Conservation (phyloP, 495 filamentous ascomycete genomes). For the Penicillium maclennaniae region DNA sequence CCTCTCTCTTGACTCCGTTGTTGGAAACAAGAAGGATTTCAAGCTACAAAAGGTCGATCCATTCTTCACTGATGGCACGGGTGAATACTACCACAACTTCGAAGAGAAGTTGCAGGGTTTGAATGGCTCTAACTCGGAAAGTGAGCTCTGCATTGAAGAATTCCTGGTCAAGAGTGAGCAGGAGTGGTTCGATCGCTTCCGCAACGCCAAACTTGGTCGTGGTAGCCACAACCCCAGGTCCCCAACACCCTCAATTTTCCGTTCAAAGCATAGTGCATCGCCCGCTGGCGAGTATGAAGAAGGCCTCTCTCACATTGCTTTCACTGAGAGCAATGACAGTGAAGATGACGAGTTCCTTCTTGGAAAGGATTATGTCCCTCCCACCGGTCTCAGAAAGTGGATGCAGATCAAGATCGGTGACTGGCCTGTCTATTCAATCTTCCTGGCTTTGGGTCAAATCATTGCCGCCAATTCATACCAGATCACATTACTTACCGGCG, state of each 20-base stretch:
- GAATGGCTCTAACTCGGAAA: slow-evolving; percentile 54
- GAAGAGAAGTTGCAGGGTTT: slow-evolving; percentile 56
- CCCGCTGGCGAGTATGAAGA: slow-evolving; percentile 33
- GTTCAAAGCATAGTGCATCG: slow-evolving; percentile 28
- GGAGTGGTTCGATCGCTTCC: slow-evolving; percentile 61
- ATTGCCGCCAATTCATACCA: slow-evolving; percentile 71
- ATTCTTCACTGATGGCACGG: slow-evolving; percentile 65
- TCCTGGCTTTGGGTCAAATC: slow-evolving; percentile 62
- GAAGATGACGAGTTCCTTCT: slow-evolving; percentile 57
- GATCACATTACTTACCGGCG: slow-evolving; percentile 63
- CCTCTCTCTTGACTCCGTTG: slow-evolving; percentile 51
- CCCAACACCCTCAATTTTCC: slow-evolving; percentile 43
- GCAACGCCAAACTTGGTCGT: slow-evolving; percentile 53
- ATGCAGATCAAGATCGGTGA: slow-evolving; percentile 49
- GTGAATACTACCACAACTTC: slow-evolving; percentile 57
- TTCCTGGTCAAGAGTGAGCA: slow-evolving; percentile 65
- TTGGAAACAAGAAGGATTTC: slow-evolving; percentile 58
- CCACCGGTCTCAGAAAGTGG: slow-evolving; percentile 57
- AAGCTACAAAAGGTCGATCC: slow-evolving; percentile 68
- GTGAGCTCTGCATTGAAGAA: slow-evolving; percentile 61
- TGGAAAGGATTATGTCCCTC: slow-evolving; percentile 62
- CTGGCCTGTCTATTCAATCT: slow-evolving; percentile 72
- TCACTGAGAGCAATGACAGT: slow-evolving; percentile 20
- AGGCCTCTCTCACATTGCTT: slow-evolving; percentile 25
- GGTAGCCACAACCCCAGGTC: slow-evolving; percentile 24